A percentile compares a stretch with the other conserved stretches of the same genome.
These are phyloP conservation scores for Candida orba DNA, from an alignment of 805 yeast genomes.

Conservation along the genomic window DNA sequence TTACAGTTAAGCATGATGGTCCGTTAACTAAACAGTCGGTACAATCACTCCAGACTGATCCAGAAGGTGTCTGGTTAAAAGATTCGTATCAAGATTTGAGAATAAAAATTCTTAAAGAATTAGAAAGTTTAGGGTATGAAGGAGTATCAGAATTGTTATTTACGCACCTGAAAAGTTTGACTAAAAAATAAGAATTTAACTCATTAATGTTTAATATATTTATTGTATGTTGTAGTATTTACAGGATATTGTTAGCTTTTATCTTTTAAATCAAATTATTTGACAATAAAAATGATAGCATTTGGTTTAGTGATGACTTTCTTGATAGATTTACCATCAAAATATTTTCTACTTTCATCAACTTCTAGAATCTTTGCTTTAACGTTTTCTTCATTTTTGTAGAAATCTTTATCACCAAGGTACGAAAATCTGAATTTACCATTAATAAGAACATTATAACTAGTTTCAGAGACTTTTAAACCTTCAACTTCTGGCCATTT, in stretches of 20 bases:
- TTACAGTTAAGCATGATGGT: constrained; percentile 40
- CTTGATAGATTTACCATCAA: constrained; percentile 35
- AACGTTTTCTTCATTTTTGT: constrained; percentile 31
- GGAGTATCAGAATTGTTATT: constrained; percentile 46
- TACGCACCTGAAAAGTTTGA: constrained; percentile 45
- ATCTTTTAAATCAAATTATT: not conserved
- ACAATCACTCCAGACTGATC: constrained; percentile 21
- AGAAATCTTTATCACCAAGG: constrained; percentile 30
- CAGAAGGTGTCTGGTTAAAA: constrained; percentile 29
- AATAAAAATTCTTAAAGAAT: constrained; percentile 33
- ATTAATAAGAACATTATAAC: constrained; percentile 60
- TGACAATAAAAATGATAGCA: constrained; percentile 20
- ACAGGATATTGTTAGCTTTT: too few species aligned
- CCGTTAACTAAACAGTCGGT: constrained; percentile 43
- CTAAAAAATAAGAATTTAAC: constrained; percentile 14
- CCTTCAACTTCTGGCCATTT: constrained; percentile 57
- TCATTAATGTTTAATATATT: not conserved
- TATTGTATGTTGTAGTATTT: not conserved
- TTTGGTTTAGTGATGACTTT: constrained; percentile 48
- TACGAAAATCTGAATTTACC: constrained; percentile 58
- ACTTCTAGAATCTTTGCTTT: constrained; percentile 25
- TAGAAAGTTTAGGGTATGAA: constrained; percentile 36
- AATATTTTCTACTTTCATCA: constrained; percentile 34
- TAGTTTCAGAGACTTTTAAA: constrained; percentile 28
- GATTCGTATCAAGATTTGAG: constrained; percentile 38